Conservation (phyloP, 1,139 yeast genomes). For the Sugiyamaella xylanicola region DNA sequence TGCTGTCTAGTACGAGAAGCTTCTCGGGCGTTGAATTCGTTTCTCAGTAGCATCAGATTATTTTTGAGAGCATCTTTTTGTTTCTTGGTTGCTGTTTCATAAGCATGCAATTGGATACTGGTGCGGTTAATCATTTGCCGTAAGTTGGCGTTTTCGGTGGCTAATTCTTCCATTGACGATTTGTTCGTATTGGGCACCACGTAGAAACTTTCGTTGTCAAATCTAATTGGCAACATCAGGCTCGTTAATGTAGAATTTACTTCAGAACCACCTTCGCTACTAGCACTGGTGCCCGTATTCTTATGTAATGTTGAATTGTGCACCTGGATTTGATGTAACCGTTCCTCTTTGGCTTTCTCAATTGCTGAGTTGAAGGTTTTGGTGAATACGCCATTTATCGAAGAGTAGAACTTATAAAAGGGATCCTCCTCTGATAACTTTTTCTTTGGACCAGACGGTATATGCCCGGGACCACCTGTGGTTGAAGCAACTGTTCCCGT, state of each 20-base stretch:
- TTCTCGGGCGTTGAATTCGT: slow-evolving; percentile 39
- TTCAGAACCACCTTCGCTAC: neutral
- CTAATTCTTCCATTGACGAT: slow-evolving; percentile 30
- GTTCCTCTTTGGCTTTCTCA: slow-evolving; percentile 27
- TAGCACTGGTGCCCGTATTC: slow-evolving; percentile 3
- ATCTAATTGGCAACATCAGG: slow-evolving; percentile 17
- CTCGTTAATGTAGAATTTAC: slow-evolving; percentile 8
- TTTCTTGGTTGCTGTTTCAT: slow-evolving; percentile 39
- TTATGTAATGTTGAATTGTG: slow-evolving; percentile 2
- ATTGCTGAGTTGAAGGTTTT: slow-evolving; percentile 31
- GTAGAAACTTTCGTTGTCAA: slow-evolving; percentile 37
- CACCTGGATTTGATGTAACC: slow-evolving; percentile 8
- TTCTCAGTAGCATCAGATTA: slow-evolving; percentile 37
- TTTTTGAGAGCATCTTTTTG: slow-evolving; percentile 39
- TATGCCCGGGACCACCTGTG: slow-evolving; percentile 7
- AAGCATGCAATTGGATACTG: slow-evolving; percentile 36
- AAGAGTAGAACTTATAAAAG: slow-evolving; percentile 35
- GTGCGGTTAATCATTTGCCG: slow-evolving; percentile 33
- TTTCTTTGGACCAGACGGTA: slow-evolving; percentile 11
- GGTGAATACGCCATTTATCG: slow-evolving; percentile 34
- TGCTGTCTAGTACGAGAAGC: slow-evolving; percentile 34
- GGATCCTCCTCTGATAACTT: slow-evolving; percentile 37
- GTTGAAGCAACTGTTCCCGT: slow-evolving; percentile 11
- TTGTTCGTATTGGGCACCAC: slow-evolving; percentile 34
- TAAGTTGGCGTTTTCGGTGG: slow-evolving; percentile 34